A percentile compares a stretch with the other conserved stretches of the same genome.
Evolutionary conservation across 345 rosid species (phyloP).

Genomic region (Populus alba): DNA sequence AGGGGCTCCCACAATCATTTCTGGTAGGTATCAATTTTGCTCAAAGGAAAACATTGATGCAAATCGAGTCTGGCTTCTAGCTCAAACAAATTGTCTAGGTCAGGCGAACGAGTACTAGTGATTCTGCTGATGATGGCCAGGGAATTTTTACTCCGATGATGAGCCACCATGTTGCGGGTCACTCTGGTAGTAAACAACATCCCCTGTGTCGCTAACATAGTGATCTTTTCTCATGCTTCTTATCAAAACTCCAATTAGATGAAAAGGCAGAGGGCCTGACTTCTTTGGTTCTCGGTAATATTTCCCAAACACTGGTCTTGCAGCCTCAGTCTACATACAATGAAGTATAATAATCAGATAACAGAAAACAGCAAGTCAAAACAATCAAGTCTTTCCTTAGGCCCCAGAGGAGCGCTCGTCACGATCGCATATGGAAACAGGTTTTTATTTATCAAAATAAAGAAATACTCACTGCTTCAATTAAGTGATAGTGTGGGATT

Average conservation of each 20-base stretch:
- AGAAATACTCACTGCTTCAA: conserved; percentile 61
- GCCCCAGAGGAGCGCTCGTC: background rate
- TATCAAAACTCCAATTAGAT: conserved; percentile 50
- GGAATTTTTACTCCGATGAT: background rate
- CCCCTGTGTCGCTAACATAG: conserved; percentile 73
- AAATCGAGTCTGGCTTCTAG: background rate
- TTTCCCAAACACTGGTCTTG: conserved; percentile 66
- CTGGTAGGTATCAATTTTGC: background rate
- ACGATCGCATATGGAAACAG: background rate
- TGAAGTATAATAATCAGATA: background rate
- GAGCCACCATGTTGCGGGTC: conserved; percentile 39
- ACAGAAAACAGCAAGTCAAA: background rate
- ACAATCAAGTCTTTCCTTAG: background rate
- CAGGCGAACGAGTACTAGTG: background rate
- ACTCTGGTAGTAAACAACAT: conserved; percentile 63
- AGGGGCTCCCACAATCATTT: background rate
- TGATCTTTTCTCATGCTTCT: conserved; percentile 62
- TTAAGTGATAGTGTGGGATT: conserved; percentile 77
- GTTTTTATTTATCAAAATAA: too few relatives aligned
- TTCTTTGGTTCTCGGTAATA: conserved; percentile 74
- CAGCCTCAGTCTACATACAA: conserved; percentile 54
- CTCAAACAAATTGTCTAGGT: background rate
- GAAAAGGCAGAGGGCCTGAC: conserved; percentile 63
- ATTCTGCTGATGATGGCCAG: background rate
- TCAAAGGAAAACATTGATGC: background rate